These are phyloP conservation scores for Pilobolus umbonatus DNA, from an alignment of 192 early-diverging fungal genomes.

Conservation along the genomic window DNA sequence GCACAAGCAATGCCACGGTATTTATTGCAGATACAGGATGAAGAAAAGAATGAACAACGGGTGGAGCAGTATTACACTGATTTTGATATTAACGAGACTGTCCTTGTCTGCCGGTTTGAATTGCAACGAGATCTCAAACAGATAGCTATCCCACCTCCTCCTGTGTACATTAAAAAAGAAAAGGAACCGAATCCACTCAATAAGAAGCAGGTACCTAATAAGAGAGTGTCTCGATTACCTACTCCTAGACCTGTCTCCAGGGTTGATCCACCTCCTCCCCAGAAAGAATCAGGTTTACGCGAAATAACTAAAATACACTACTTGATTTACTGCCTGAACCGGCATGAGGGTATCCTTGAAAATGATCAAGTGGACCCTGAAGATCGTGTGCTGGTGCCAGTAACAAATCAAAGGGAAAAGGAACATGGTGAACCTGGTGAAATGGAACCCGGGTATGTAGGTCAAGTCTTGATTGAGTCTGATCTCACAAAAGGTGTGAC, in stretches of 20 bases:
- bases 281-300: no score
- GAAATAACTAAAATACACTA: conserved; percentile 20
- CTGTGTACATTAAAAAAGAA: conserved; percentile 6
- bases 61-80: neutral
- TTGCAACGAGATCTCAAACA: conserved; percentile 12
- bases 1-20: conserved; percentile 17
- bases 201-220: neutral
- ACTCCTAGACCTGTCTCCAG: neutral
- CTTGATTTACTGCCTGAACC: conserved; percentile 26
- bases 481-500: conserved; percentile 3
- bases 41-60: neutral
- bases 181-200: neutral
- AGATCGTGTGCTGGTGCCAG: conserved; percentile 30
- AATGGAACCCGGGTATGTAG: conserved; percentile 16
- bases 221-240: neutral
- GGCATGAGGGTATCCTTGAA: conserved; percentile 10
- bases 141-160: neutral
- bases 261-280: neutral
- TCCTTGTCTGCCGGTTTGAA: conserved; percentile 24
- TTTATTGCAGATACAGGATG: neutral
- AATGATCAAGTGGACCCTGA: conserved; percentile 23
- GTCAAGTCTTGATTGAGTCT: conserved; percentile 13
- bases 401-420: conserved; percentile 15
- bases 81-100: neutral
- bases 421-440: neutral